These are phyloP conservation scores for Fraxinus paxiana DNA, from an alignment of 305 asterid species.

Conservation along the genomic window DNA sequence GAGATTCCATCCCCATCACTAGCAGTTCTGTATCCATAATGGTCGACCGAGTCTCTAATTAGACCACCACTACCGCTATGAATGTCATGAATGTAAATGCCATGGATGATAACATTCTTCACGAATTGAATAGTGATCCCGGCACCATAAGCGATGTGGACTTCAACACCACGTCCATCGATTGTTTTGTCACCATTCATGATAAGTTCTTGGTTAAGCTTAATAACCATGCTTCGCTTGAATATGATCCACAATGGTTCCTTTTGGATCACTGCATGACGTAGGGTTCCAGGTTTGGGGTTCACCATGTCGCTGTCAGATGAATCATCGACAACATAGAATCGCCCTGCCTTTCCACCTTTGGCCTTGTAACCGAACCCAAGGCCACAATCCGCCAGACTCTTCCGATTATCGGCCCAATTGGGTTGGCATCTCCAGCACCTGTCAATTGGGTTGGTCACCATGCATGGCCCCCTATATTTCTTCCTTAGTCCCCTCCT, in stretches of 20 bases:
- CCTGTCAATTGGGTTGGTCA: conserved; percentile 59
- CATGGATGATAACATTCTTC: conserved; percentile 62
- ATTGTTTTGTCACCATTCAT: conserved; percentile 57
- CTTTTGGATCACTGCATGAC: conserved; percentile 66
- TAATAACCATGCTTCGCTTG: conserved; percentile 43
- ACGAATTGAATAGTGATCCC: conserved; percentile 53
- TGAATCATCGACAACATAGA: conserved; percentile 50
- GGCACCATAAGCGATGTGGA: conserved; percentile 55
- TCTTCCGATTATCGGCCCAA: conserved; percentile 56
- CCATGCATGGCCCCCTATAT: conserved; percentile 48
- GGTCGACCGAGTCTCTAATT: conserved; percentile 47
- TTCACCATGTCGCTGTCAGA: conserved; percentile 43
- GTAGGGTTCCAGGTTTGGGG: conserved; percentile 65
- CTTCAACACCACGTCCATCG: conserved; percentile 58
- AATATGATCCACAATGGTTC: conserved; percentile 69
- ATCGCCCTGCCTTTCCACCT: conserved; percentile 54
- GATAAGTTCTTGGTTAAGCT: conserved; percentile 50
- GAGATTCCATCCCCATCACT: conserved; percentile 78
- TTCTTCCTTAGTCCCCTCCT: conserved; percentile 34
- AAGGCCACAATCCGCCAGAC: conserved; percentile 60
- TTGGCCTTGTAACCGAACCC: conserved; percentile 61
- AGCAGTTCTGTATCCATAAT: conserved; percentile 39
- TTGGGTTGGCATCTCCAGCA: conserved; percentile 69
- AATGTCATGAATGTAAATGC: conserved; percentile 43
- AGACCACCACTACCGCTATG: conserved; percentile 42